Conservation (phyloP, 805 yeast species). For the Pichia pseudocactophila region DNA sequence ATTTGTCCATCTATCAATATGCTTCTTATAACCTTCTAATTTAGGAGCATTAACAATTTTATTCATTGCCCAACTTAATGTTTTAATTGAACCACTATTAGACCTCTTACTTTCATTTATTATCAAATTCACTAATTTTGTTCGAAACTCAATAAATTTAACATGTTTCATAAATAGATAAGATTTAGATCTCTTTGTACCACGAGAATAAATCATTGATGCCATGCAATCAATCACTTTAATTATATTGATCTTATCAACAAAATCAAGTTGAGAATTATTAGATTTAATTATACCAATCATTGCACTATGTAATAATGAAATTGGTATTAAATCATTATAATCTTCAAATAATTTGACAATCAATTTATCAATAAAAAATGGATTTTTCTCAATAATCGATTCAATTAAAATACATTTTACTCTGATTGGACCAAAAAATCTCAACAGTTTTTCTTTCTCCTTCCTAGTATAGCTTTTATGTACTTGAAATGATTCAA, state of each 20-base stretch:
- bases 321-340: constrained; percentile 17
- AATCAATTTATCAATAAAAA: constrained; percentile 11
- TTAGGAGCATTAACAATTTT: constrained; percentile 15
- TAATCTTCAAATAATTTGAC: constrained; percentile 17
- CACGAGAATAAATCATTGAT: constrained; percentile 11
- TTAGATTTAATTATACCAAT: constrained; percentile 16
- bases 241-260: constrained; percentile 15
- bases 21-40: constrained; percentile 4
- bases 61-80: constrained; percentile 21
- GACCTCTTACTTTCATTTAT: constrained; percentile 16
- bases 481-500: not conserved
- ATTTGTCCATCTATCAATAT: constrained; percentile 17
- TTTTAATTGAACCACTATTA: constrained; percentile 15
- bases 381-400: constrained; percentile 13
- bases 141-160: constrained; percentile 10
- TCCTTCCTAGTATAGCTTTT: constrained; percentile 8
- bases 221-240: constrained; percentile 20
- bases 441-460: constrained; percentile 10
- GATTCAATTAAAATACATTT: constrained; percentile 16
- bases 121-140: constrained; percentile 17
- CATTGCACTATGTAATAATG: constrained; percentile 20
- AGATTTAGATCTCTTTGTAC: constrained; percentile 11
- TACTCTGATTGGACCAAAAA: constrained; percentile 13
- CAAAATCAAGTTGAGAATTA: constrained; percentile 4
- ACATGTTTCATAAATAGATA: constrained; percentile 12